A percentile compares a stretch with the other conserved stretches of the same genome.
Evolutionary conservation across 2,329 filamentous ascomycete species (phyloP).

Genomic region (Botrytis fabae): DNA sequence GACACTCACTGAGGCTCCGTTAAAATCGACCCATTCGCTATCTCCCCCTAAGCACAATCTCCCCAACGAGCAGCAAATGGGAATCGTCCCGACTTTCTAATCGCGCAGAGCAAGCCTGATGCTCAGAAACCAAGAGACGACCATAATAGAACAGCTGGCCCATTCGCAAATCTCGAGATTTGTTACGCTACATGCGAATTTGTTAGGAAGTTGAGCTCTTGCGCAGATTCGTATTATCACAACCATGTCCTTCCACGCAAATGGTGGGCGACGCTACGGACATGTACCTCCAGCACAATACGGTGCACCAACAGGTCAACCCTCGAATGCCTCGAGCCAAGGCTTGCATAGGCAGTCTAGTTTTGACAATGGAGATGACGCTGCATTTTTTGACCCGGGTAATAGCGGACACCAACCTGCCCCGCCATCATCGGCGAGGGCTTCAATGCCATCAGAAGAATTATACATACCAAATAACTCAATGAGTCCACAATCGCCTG

Average conservation of each 20-base stretch:
- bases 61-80: slow-evolving; percentile 30
- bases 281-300: slow-evolving; percentile 67
- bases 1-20: background rate
- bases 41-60: background rate
- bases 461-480: slow-evolving; percentile 53
- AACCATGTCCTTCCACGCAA: slow-evolving; percentile 60
- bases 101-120: slow-evolving; percentile 8
- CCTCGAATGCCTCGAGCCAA: slow-evolving; percentile 43
- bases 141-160: slow-evolving; percentile 6
- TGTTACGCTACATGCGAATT: background rate
- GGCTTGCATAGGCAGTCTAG: slow-evolving; percentile 58
- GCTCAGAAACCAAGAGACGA: background rate
- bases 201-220: background rate
- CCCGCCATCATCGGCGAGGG: slow-evolving; percentile 35
- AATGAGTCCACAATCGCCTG: slow-evolving; percentile 36
- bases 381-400: slow-evolving; percentile 50
- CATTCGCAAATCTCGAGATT: slow-evolving; percentile 1
- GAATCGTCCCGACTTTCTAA: slow-evolving; percentile 21
- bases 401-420: slow-evolving; percentile 39
- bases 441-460: slow-evolving; percentile 52
- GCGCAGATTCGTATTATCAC: slow-evolving; percentile 17
- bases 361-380: slow-evolving; percentile 76
- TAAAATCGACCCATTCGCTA: background rate
- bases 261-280: slow-evolving; percentile 64
- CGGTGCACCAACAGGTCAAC: slow-evolving; percentile 44